Conservation (phyloP, 2,329 filamentous ascomycete species). For the Ascochyta lentis region DNA sequence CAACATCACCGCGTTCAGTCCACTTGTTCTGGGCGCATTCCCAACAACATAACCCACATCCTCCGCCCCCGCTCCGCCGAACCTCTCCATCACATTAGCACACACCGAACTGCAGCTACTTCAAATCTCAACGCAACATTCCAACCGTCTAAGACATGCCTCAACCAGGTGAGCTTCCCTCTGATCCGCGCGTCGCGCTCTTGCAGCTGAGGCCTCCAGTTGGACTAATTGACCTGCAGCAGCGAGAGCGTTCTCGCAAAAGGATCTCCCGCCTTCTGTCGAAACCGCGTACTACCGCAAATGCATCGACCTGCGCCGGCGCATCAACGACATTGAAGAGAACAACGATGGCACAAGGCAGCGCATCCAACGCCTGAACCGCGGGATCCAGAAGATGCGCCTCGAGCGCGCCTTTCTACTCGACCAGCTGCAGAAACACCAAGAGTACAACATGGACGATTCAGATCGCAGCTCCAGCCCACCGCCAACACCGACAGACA, state of each 20-base stretch:
- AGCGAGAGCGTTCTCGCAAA: constrained; percentile 42
- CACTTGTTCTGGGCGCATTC: constrained; percentile 12
- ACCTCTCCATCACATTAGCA: neutral
- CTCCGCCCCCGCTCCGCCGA: neutral
- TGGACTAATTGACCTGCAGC: constrained; percentile 9
- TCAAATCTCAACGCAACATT: neutral
- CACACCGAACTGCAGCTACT: neutral
- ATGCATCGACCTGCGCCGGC: constrained; percentile 91
- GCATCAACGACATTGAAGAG: constrained; percentile 89
- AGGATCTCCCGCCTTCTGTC: constrained; percentile 78
- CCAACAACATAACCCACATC: constrained; percentile 1
- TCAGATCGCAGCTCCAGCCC: constrained; percentile 80
- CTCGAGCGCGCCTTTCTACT: constrained; percentile 74
- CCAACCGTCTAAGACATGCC: constrained; percentile 21
- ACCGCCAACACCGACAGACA: constrained; percentile 81
- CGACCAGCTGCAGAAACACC: constrained; percentile 56
- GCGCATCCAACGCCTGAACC: constrained; percentile 78
- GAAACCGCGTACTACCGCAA: constrained; percentile 96
- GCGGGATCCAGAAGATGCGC: constrained; percentile 89
- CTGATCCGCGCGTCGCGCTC: constrained; percentile 10
- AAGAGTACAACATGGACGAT: constrained; percentile 60
- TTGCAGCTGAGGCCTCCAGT: neutral
- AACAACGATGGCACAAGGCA: constrained; percentile 85
- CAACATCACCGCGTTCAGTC: constrained; percentile 13
- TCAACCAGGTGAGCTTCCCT: constrained; percentile 26